Base-by-base conservation (phyloP, 2,329 filamentous ascomycete species). In the Cordyceps cateniannulata region DNA sequence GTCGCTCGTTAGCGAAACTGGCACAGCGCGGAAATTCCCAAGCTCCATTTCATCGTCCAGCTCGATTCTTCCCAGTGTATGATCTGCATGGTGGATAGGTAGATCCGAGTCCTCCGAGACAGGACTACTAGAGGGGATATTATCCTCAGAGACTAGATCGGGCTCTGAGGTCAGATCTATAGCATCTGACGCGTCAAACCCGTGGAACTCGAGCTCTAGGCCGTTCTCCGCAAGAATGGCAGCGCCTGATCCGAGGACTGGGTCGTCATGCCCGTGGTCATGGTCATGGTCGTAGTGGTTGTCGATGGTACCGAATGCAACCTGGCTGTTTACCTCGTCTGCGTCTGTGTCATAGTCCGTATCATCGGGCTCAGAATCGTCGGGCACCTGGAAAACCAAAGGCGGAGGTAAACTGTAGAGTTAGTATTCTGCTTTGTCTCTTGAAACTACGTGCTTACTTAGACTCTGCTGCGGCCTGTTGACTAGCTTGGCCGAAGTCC, bases 351-450 rank as follows among this genome's bases (percentile, higher is more conserved):
- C 42, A 45, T 18, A 6, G n/a, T 49, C 44, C 16, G 12, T 40
- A 12, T 40, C 45, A 5, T 54, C 52, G 2, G 66, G 62, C 20
- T 77, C 75, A 8, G 67, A 69, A 9, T 77, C 77, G 56, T 80
- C 77, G 0, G 78, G 77, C 2, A 80, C 76, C 38, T 69, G 68
- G 54, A 79, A 80, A 24, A 71, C 70, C 45, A 67, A 68, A 40
- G 69, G 69, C 29, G 63, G 67, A 40, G 68, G 65, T 66, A 59
- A 44, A 27, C 25, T 45, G 24, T 4, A 16, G 3, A 66, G 68
- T 35, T 72, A 72, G 29, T 25, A 10, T 12, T 24, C 24, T 4
- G 10, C 45, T 25, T 8, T 4, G 20, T 35, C 25, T 20, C 14
- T 38, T n/a, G 8, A 20, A 12, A 12, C 16, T 29, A 3, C 3